Evolutionary conservation across 2,329 filamentous ascomycete species (phyloP).

Genomic region (Stagonosporopsis cucurbitacearum): DNA sequence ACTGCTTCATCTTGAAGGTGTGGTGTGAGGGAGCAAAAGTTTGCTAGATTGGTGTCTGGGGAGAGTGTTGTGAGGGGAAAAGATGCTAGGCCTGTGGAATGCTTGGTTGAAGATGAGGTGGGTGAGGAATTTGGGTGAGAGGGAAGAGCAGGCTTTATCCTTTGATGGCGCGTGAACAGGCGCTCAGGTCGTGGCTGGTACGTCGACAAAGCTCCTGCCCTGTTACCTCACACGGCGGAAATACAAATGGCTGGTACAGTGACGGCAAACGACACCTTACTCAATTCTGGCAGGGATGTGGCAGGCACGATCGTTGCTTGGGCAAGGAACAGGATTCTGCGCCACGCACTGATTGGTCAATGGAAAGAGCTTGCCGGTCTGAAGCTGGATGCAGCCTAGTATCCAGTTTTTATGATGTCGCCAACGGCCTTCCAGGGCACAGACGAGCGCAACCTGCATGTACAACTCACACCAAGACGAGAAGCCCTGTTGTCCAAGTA

Average conservation of each 20-base stretch:
- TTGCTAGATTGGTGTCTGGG: conserved; percentile 30
- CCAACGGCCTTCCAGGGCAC: conserved; percentile 6
- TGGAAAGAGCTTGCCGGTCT: conserved; percentile 13
- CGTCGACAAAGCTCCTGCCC: conserved; percentile 17
- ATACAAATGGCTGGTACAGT: conserved; percentile 26
- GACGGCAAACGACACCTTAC: conserved; percentile 16
- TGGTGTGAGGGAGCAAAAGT: conserved; percentile 22
- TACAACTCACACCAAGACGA: conserved; percentile 23
- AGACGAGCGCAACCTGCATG: conserved; percentile 22
- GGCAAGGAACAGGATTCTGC: conserved; percentile 19
- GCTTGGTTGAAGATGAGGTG: conserved; percentile 17
- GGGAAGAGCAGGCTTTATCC: conserved; percentile 20
- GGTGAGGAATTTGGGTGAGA: conserved; percentile 10
- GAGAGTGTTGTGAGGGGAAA: conserved; percentile 22
- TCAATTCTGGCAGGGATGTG: conserved; percentile 17
- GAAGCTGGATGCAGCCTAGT: conserved; percentile 13
- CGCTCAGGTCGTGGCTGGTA: conserved; percentile 21
- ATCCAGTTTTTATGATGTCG: conserved; percentile 30
- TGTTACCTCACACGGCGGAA: conserved; percentile 19
- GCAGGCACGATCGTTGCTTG: conserved; percentile 24
- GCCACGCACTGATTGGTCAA: conserved; percentile 23
- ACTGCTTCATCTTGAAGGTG: conserved; percentile 45
- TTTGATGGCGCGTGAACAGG: conserved; percentile 13
- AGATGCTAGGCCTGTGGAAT: conserved; percentile 18
- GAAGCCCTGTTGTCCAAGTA: conserved; percentile 10